Conservation (phyloP, 257 asterid species). For the Plantago ovata region DNA sequence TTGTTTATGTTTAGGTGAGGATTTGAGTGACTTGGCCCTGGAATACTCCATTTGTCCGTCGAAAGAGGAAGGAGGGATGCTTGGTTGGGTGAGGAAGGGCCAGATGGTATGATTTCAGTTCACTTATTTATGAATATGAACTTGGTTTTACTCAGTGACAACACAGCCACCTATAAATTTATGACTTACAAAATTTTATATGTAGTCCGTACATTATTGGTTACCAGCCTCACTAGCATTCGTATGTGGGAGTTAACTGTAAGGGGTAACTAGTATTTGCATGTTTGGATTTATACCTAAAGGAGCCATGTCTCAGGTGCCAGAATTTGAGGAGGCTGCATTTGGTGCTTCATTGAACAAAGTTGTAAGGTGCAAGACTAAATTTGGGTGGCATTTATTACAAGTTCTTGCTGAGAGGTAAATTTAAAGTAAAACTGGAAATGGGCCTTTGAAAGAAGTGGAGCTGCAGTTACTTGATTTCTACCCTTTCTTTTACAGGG, state of each 20-base stretch:
- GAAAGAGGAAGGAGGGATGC: constrained; percentile 97
- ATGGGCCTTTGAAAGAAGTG: constrained; percentile 14
- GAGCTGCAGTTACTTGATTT: constrained; percentile 22
- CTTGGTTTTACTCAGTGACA: neutral
- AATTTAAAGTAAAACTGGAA: constrained; percentile 9
- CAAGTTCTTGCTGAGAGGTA: constrained; percentile 97
- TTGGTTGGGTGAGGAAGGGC: constrained; percentile 98
- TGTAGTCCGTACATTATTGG: neutral
- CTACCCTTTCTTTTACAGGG: constrained; percentile 42
- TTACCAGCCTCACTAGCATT: no score
- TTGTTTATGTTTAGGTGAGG: constrained; percentile 70
- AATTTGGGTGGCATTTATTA: constrained; percentile 94
- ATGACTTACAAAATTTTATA: neutral
- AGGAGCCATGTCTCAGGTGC: constrained; percentile 56
- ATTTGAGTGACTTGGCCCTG: constrained; percentile 88
- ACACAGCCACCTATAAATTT: neutral
- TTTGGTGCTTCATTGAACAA: constrained; percentile 69
- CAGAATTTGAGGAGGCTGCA: constrained; percentile 97
- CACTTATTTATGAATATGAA: constrained; percentile 2
- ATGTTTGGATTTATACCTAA: constrained; percentile 7
- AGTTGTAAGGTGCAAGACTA: constrained; percentile 78
- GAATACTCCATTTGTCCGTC: constrained; percentile 90
- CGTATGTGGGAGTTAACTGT: neutral
- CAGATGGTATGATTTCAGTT: constrained; percentile 74
- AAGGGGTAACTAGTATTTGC: neutral